phyloP scores from a whole-genome alignment of 495 filamentous ascomycete species.

The Xylaria venustula region DNA sequence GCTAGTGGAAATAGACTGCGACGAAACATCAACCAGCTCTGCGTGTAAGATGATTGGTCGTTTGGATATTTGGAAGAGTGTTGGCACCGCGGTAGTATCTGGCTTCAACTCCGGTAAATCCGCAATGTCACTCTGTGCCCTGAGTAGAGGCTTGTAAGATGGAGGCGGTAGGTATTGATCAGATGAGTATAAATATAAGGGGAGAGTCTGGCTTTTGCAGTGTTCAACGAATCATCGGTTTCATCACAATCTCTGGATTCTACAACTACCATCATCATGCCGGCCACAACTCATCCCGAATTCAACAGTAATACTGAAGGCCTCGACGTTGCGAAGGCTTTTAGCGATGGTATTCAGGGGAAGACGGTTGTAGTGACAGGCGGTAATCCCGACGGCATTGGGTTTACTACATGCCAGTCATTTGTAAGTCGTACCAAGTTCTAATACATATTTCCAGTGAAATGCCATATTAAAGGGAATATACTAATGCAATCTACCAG shows the following conservation, averaged over 20 bases:
- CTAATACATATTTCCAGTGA: neutral
- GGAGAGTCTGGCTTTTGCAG: neutral
- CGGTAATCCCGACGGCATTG: slow-evolving; percentile 40
- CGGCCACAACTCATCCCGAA: slow-evolving; percentile 36
- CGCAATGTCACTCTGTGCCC: neutral
- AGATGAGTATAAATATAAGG: slow-evolving; percentile 3
- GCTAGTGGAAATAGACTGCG: too few species aligned
- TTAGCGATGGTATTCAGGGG: slow-evolving; percentile 32
- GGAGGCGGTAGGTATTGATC: neutral
- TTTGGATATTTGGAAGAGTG: neutral
- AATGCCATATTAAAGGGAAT: neutral
- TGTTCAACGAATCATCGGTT: neutral
- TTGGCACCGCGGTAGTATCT: neutral
- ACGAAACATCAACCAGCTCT: neutral
- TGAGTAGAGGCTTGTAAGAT: neutral
- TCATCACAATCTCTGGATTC: neutral
- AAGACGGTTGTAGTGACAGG: slow-evolving; percentile 46
- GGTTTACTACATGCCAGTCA: slow-evolving; percentile 39
- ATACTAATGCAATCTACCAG: slow-evolving; percentile 10
- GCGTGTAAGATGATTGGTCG: slow-evolving; percentile 13
- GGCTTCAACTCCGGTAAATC: slow-evolving; percentile 10
- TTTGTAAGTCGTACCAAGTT: slow-evolving; percentile 33
- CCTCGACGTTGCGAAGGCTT: slow-evolving; percentile 40
- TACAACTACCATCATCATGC: slow-evolving; percentile 3
- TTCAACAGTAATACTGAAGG: slow-evolving; percentile 40